Evolutionary conservation across 129 eudicot genomes (phyloP), one percentile per base, ranked within the genome.

Genomic region (Solidago caesia): DNA sequence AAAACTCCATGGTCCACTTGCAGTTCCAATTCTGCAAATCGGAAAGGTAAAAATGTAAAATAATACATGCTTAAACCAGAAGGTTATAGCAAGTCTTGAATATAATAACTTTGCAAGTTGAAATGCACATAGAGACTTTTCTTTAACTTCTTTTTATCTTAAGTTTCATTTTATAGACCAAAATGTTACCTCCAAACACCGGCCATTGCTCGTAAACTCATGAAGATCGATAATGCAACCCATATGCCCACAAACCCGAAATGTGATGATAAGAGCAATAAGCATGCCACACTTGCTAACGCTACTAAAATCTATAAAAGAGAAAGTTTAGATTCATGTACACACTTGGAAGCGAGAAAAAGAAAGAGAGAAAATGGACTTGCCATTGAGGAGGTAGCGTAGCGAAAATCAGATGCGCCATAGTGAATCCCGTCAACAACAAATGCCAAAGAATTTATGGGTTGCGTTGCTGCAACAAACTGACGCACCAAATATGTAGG

Each of bases 401-500:
- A 89, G 7, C 77, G 79, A 64, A 84, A 89, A 72, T 89, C 96
- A 3, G 91, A 84, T 51, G 87, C 91, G 7, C 96, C 91, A 65
- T 58, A 89, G 70, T 89, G 84, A 53, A 86, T 49, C 15, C 96
- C 91, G 59, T 86, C 91, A 27, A 89, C 82, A 42, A 89, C 89
- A 84, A 89, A 89, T 10, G 96, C 91, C 74, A 89, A 45, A 0
- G 91, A 68, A 53, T 89, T 89, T 41, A 86, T 86, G 5, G 96
- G 96, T 68, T 89, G 91, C 2, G 96, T 86, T 1, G 59, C 85
- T 82, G 89, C 91, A 64, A 89, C 89, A 80, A 89, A 89, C 95
- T 86, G 47, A 26, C 13, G 11, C 15, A 27, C 65, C 58, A 58
- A 67, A 69, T 33, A 33, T 42, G 59, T 13, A 53, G 8, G 21